Evolutionary conservation across 805 yeast genomes (phyloP), one percentile per base, ranked within the genome.

Genomic region (Candida vartiovaarae): DNA sequence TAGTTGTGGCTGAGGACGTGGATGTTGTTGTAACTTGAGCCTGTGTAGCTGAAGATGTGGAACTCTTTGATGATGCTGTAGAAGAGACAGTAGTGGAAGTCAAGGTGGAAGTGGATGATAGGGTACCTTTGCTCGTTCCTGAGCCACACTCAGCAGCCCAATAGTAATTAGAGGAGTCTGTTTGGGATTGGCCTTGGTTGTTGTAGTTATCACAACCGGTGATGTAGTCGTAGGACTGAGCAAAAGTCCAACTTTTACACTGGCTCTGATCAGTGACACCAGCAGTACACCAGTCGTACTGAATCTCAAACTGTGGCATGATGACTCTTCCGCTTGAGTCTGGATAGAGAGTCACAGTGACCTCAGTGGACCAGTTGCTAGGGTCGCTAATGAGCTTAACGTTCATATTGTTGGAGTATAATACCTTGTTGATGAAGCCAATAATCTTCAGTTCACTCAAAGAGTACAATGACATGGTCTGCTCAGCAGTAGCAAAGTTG

Each of bases 231-330:
- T 55, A 57, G 8, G 60, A 53, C 7, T 29, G 33, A 4, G 40
- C 51, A 34, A 49, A 57, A 1, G 28, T 36, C 58, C 60, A 55
- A 1, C 15, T 31, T 25, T 38, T 29, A 37, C 61, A 55, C 39
- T 50, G 54, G 7, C 47, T 20, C 31, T 39, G 9, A 31, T 52
- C 54, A 24, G 50, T 40, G 5, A 50, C 56, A 40, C 55, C 56
- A n/a, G 59, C 47, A 8, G 50, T 15, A 41, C 59, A 52, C 59
- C 61, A 56, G 25, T 56, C 58, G 34, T 35, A 55, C 40, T 56
- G 58, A 20, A 56, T 52, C 34, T 49, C 45, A 38, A 41, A 52
- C 3, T 41, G 28, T 7, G 51, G 49, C 51, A 52, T 45, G 6
- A 34, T 27, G 28, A 45, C 50, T 3, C 3, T 6, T 3, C 48